These are phyloP conservation scores for Sporothrix protearum DNA, from an alignment of 2,329 filamentous ascomycete genomes.

Conservation along the genomic window DNA sequence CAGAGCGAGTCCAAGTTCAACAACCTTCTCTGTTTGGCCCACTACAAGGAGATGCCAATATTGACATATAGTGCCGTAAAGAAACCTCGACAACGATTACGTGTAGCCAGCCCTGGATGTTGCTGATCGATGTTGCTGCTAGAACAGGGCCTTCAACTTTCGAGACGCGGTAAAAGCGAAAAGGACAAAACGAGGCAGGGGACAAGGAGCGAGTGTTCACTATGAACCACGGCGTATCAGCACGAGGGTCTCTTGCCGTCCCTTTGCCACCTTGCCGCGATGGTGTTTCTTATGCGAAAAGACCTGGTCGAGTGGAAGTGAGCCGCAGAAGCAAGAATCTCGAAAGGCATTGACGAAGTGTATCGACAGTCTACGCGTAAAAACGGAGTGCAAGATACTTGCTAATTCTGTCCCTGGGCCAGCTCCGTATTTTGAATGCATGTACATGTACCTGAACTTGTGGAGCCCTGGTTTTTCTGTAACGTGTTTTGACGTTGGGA, in stretches of 20 bases:
- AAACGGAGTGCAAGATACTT: background rate
- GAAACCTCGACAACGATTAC: background rate
- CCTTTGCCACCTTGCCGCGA: background rate
- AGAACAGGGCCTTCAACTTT: too few relatives aligned
- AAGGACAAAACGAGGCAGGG: background rate
- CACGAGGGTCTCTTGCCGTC: too few relatives aligned
- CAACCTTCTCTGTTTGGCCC: background rate
- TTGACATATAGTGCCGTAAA: background rate
- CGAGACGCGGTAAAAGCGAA: background rate
- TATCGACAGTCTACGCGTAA: background rate
- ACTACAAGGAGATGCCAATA: background rate
- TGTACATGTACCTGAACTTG: background rate
- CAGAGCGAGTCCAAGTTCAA: background rate
- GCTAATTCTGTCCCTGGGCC: background rate
- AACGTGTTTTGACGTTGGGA: conserved; percentile 4
- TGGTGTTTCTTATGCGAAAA: conserved; percentile 6
- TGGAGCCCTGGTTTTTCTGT: background rate
- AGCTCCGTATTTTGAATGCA: too few relatives aligned
- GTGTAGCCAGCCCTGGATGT: background rate
- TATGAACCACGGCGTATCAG: background rate
- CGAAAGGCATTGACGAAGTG: background rate
- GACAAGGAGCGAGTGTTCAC: background rate
- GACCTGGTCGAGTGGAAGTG: background rate
- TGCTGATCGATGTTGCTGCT: too few relatives aligned
- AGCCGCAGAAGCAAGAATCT: background rate